These are phyloP conservation scores for Leucogyrophana mollusca DNA, from an alignment of 768 basidiomycete species.

Conservation along the genomic window DNA sequence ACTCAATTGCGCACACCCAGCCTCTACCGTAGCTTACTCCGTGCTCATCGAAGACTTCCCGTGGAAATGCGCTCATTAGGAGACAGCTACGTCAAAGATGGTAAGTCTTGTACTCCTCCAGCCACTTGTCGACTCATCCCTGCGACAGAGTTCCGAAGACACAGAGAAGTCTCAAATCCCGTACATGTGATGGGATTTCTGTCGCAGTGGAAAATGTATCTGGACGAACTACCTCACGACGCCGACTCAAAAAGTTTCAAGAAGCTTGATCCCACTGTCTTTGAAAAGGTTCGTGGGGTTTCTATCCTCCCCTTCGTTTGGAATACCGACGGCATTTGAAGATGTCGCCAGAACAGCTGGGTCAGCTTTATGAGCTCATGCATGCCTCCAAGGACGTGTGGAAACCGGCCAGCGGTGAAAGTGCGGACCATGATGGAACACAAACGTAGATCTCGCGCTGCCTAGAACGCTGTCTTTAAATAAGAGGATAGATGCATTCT, in stretches of 20 bases:
- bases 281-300: constrained; percentile 63
- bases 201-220: constrained; percentile 92
- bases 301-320: constrained; percentile 1
- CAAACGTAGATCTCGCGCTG: too few relatives aligned
- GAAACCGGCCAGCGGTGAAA: constrained; percentile 50
- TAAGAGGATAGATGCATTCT: too few relatives aligned
- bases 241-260: constrained; percentile 50
- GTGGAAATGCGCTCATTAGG: constrained; percentile 81
- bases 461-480: too few relatives aligned
- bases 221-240: constrained; percentile 64
- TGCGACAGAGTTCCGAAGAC: constrained; percentile 80
- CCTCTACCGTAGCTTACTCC: constrained; percentile 76
- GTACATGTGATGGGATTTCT: constrained; percentile 93
- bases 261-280: constrained; percentile 64
- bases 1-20: constrained; percentile 34
- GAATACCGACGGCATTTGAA: constrained; percentile 24
- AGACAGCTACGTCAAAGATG: constrained; percentile 82
- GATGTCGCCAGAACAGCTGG: constrained; percentile 91
- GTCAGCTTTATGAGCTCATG: constrained; percentile 95
- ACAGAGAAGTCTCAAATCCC: constrained; percentile 78
- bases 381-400: constrained; percentile 85
- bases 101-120: constrained; percentile 31
- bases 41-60: constrained; percentile 75
- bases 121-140: constrained; percentile 2
- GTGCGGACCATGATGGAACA: background rate